Conservation (phyloP, 1,139 yeast genomes). For the Zhuliangozyma blackwelliae region DNA sequence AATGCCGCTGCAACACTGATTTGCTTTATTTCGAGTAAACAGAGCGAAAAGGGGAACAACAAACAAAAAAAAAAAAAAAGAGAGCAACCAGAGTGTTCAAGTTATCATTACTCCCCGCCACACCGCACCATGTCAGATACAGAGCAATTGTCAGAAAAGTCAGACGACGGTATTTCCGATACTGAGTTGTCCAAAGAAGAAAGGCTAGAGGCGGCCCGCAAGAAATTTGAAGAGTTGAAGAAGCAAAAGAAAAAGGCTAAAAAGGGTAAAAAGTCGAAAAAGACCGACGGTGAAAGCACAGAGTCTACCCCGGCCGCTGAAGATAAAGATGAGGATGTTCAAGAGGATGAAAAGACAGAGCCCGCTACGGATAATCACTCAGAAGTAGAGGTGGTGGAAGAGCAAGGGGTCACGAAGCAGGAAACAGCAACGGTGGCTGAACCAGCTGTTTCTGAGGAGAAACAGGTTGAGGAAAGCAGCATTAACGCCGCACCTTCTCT, state of each 20-base stretch:
- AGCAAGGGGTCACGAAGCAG: constrained; percentile 11
- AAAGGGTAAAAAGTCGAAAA: constrained; percentile 16
- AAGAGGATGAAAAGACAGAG: constrained; percentile 1
- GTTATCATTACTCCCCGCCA: too few species aligned
- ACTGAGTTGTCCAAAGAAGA: constrained; percentile 44
- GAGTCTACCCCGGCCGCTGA: constrained; percentile 8
- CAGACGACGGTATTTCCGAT: constrained; percentile 2
- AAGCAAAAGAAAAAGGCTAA: constrained; percentile 50
- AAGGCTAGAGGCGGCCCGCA: constrained; percentile 60
- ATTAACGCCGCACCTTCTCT: neutral
- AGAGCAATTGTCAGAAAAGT: constrained; percentile 3
- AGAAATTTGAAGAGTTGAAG: constrained; percentile 60
- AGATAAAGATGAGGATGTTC: constrained; percentile 1
- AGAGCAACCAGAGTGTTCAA: too few species aligned
- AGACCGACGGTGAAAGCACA: constrained; percentile 12
- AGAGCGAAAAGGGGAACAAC: too few species aligned
- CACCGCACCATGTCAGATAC: constrained; percentile 8
- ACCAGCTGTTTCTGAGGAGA: constrained; percentile 5
- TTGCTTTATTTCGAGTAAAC: too few species aligned
- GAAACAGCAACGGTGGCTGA: constrained; percentile 7
- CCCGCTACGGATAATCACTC: constrained; percentile 1
- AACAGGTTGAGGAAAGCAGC: neutral
- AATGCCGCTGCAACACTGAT: too few species aligned
- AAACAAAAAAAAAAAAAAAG: too few species aligned
- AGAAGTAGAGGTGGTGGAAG: constrained; percentile 2